phyloP scores from a whole-genome alignment of 257 asterid species.

The Solanum habrochaites region DNA sequence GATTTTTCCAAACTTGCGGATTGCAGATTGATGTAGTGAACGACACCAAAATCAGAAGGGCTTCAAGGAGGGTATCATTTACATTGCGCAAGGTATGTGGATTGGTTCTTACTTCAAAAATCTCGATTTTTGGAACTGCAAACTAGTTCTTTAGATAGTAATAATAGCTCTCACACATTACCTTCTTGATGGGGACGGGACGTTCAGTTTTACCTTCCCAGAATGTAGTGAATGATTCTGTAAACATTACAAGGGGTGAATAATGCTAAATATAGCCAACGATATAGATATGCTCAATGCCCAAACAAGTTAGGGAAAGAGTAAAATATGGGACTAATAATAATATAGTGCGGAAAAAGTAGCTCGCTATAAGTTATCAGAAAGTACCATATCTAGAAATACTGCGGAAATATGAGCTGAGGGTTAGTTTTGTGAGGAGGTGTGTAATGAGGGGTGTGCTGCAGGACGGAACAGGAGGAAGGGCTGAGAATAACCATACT shows the following conservation, averaged over 20 bases:
- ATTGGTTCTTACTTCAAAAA: neutral
- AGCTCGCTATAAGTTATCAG: neutral
- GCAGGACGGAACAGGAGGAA: too few species aligned
- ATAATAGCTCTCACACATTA: neutral
- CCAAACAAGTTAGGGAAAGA: neutral
- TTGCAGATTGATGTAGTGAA: conserved; percentile 72
- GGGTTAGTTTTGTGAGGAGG: too few species aligned
- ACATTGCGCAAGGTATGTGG: conserved; percentile 74
- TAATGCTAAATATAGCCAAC: neutral
- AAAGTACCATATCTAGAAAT: too few species aligned
- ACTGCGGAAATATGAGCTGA: too few species aligned
- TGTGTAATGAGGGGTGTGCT: too few species aligned
- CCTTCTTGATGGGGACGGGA: neutral
- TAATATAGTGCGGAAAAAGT: too few species aligned
- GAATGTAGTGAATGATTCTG: neutral
- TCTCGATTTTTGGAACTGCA: neutral
- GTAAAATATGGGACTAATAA: too few species aligned
- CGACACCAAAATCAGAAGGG: conserved; percentile 51
- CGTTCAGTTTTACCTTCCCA: neutral
- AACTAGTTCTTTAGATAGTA: neutral
- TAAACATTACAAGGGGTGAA: neutral
- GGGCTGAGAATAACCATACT: too few species aligned
- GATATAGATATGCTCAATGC: neutral
- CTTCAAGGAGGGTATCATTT: conserved; percentile 80
- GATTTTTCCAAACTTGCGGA: neutral